Conservation (phyloP, 495 filamentous ascomycete species). For the Penicillium simplicissimum region DNA sequence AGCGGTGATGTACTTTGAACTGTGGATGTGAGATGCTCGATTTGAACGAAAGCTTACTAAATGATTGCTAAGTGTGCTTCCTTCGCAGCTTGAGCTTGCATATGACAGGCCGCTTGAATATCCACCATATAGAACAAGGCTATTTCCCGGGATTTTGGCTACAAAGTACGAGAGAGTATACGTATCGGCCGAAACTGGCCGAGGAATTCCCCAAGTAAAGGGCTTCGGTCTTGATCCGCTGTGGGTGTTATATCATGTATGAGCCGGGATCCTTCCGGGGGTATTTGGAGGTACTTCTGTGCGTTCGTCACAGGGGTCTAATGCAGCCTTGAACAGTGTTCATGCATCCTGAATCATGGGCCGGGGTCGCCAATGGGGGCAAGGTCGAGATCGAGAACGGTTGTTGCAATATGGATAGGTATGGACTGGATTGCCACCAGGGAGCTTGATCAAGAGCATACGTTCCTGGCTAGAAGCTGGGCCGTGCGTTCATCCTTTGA, state of each 20-base stretch:
- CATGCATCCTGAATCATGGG: neutral
- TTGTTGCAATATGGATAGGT: neutral
- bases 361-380: neutral
- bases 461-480: neutral
- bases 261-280: slow-evolving; percentile 8
- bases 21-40: neutral
- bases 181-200: slow-evolving; percentile 5
- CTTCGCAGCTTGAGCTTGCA: slow-evolving; percentile 3
- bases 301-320: neutral
- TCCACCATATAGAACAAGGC: neutral
- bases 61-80: neutral
- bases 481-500: neutral
- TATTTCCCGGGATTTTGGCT: neutral
- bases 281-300: neutral
- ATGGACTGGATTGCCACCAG: neutral
- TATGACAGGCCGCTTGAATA: slow-evolving; percentile 12
- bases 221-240: neutral
- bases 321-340: slow-evolving; percentile 4
- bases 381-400: neutral
- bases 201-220: neutral
- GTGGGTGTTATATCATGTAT: neutral
- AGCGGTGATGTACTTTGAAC: neutral
- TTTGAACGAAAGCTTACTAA: neutral
- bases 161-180: neutral
- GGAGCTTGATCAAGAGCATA: neutral